Conservation (phyloP, 2,329 filamentous ascomycete species). For the Phaeomoniella chlamydospora region DNA sequence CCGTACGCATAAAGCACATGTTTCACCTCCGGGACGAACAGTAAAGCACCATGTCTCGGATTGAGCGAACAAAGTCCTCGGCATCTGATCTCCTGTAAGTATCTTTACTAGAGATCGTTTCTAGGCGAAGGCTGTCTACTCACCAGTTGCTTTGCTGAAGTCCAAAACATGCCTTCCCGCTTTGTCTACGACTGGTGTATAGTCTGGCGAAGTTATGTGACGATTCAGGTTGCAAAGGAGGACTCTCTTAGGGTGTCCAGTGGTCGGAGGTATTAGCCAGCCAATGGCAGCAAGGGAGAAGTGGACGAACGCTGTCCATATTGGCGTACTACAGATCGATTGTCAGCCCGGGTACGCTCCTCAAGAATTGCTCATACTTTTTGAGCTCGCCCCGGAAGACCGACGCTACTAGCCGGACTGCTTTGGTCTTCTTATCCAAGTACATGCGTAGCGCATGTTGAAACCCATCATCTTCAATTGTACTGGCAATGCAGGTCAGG, state of each 20-base stretch:
- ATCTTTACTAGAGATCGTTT: neutral
- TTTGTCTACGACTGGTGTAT: constrained; percentile 22
- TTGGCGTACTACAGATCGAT: constrained; percentile 29
- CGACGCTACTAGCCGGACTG: constrained; percentile 42
- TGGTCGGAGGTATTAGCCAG: constrained; percentile 27
- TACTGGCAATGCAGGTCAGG: constrained; percentile 18
- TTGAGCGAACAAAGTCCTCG: neutral
- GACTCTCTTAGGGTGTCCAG: constrained; percentile 21
- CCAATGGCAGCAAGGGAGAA: constrained; percentile 27
- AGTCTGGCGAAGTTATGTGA: constrained; percentile 38
- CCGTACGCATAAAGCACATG: too few species aligned
- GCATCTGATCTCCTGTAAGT: neutral
- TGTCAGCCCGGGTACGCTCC: constrained; percentile 2
- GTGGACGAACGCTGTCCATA: constrained; percentile 47
- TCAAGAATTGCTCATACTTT: constrained; percentile 18
- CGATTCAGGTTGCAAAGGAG: constrained; percentile 35
- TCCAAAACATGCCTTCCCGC: constrained; percentile 23
- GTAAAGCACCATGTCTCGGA: neutral
- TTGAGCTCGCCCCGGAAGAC: constrained; percentile 36
- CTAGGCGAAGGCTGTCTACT: neutral
- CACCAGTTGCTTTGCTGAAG: constrained; percentile 12
- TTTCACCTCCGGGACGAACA: too few species aligned
- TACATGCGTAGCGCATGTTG: constrained; percentile 41
- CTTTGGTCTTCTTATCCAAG: constrained; percentile 33
- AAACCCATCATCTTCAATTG: constrained; percentile 36